Percentiles rank a stretch among this genome's conserved stretches.
These are phyloP conservation scores for Bacterosira constricta DNA, from an alignment of 108 stramenopile species.

Conservation along the genomic window DNA sequence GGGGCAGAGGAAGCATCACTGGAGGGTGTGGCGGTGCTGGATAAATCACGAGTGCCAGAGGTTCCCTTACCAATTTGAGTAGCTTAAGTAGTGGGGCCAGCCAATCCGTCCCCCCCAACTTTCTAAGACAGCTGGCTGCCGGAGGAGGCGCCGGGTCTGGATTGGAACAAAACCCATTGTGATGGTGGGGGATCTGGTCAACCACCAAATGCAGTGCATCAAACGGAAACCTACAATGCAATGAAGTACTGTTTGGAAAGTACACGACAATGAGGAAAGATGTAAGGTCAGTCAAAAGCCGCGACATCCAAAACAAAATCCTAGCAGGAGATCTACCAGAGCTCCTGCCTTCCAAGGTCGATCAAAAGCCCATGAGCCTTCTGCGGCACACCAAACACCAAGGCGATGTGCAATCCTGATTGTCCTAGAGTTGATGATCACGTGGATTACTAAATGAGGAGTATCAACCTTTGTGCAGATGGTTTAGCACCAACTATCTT, in stretches of 20 bases:
- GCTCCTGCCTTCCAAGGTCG: not conserved
- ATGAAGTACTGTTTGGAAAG: not conserved
- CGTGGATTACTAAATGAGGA: no score
- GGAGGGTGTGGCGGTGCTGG: not conserved
- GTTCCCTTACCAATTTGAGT: not conserved
- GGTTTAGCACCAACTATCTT: no score
- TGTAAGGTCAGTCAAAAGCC: not conserved
- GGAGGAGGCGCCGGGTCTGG: no score
- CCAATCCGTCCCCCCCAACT: not conserved
- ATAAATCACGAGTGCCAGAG: not conserved
- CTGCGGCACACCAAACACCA: not conserved
- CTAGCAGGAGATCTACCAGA: not conserved
- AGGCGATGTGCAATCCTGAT: conserved; percentile 1
- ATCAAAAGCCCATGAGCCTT: not conserved
- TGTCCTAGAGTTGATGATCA: not conserved
- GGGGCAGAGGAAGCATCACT: no score
- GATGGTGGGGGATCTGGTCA: no score
- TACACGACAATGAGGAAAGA: not conserved
- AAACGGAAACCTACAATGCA: not conserved
- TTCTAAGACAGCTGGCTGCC: no score
- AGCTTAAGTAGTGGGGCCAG: not conserved
- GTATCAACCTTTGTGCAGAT: no score
- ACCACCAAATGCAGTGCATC: no score
- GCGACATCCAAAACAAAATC: not conserved
- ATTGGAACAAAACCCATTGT: no score